A percentile compares a stretch with the other conserved stretches of the same genome.
These are phyloP conservation scores for Chlorella sp. DNA, from an alignment of 139 green algal species.

Conservation along the genomic window DNA sequence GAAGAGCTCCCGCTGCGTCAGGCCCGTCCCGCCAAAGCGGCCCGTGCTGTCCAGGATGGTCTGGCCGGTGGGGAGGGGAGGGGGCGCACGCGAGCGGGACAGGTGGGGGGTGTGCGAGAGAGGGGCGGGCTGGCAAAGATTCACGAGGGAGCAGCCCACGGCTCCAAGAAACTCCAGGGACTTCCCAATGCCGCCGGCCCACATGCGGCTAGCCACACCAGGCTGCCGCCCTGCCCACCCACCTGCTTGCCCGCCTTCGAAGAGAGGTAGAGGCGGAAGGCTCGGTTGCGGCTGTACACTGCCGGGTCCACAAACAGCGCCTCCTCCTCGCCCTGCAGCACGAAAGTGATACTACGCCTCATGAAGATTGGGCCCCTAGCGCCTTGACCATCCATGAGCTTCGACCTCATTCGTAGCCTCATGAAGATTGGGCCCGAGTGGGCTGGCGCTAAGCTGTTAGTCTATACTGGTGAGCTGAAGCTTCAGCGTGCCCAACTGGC, in stretches of 20 bases:
- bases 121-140: not conserved
- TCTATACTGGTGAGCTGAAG: no score
- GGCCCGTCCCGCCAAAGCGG: slow-evolving; percentile 13
- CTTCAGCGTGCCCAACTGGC: no score
- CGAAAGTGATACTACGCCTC: not conserved
- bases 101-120: not conserved
- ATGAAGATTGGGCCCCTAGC: no score
- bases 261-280: slow-evolving; percentile 73
- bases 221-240: not conserved
- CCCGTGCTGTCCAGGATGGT: slow-evolving; percentile 12
- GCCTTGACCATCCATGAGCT: no score
- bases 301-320: slow-evolving; percentile 50
- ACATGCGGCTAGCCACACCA: no score
- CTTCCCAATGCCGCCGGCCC: no score
- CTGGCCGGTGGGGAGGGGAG: not conserved
- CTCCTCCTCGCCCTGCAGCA: slow-evolving; percentile 20
- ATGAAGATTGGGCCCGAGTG: no score
- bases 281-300: slow-evolving; percentile 83
- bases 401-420: no score
- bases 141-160: no score
- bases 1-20: slow-evolving; percentile 35
- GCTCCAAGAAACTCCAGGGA: no score
- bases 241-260: slow-evolving; percentile 66
- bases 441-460: no score
- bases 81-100: not conserved